phyloP scores from a whole-genome alignment of 2,329 filamentous ascomycete species.

The Dothistroma septosporum region DNA sequence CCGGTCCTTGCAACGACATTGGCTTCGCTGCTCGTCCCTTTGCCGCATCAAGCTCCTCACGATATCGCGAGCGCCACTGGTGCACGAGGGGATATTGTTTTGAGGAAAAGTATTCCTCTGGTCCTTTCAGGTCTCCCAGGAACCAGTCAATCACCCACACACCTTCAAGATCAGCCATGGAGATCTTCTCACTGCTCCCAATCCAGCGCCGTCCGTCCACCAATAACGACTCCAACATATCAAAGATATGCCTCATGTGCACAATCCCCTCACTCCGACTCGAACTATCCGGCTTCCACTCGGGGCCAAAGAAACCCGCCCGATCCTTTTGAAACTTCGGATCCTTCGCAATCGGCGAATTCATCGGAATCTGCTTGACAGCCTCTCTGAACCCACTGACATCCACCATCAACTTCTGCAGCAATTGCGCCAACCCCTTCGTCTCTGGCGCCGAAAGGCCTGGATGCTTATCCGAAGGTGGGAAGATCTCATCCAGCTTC shows the following conservation, averaged over 20 bases:
- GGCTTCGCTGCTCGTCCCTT: conserved; percentile 40
- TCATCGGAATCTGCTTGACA: conserved; percentile 54
- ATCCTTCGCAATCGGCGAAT: conserved; percentile 52
- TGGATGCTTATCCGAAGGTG: conserved; percentile 29
- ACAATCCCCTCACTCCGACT: conserved; percentile 54
- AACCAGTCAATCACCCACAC: conserved; percentile 58
- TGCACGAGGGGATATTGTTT: conserved; percentile 57
- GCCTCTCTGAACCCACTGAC: conserved; percentile 54
- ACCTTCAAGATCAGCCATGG: conserved; percentile 63
- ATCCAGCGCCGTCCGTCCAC: conserved; percentile 66
- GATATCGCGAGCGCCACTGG: conserved; percentile 63
- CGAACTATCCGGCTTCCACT: conserved; percentile 40
- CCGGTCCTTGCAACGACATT: conserved; percentile 49
- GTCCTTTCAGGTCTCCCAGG: conserved; percentile 51
- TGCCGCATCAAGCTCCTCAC: conserved; percentile 44
- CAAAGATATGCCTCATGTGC: conserved; percentile 53
- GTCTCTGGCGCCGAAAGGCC: conserved; percentile 35
- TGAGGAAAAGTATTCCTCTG: conserved; percentile 49
- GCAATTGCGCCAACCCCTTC: conserved; percentile 50
- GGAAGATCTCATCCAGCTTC: conserved; percentile 58
- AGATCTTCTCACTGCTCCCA: conserved; percentile 49
- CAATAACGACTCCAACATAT: conserved; percentile 59
- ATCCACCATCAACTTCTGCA: conserved; percentile 56
- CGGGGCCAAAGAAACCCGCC: conserved; percentile 43
- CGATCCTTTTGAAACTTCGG: conserved; percentile 58